Conservation (phyloP, 2,329 filamentous ascomycete genomes). For the Peltaster fructicola region DNA sequence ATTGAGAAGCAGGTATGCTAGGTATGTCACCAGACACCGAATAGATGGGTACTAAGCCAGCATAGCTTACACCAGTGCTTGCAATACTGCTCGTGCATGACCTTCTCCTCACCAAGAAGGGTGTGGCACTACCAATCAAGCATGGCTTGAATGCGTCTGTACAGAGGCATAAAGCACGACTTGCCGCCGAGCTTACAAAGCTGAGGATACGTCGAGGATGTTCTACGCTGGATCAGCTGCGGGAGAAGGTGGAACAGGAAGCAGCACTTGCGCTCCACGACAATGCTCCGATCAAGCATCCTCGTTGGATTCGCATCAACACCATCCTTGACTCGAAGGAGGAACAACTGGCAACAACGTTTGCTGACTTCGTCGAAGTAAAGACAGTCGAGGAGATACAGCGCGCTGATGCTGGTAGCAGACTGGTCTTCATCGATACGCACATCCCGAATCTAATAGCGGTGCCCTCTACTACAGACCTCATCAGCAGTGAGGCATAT, state of each 20-base stretch:
- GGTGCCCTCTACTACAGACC: slow-evolving; percentile 51
- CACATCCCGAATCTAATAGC: slow-evolving; percentile 75
- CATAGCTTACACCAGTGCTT: slow-evolving; percentile 60
- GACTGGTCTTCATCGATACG: slow-evolving; percentile 52
- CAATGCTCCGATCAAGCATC: slow-evolving; percentile 34
- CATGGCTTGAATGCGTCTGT: slow-evolving; percentile 64
- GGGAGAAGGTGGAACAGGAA: slow-evolving; percentile 35
- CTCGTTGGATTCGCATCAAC: slow-evolving; percentile 88
- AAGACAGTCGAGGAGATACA: slow-evolving; percentile 37
- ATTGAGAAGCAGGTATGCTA: slow-evolving; percentile 61
- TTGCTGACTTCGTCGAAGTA: slow-evolving; percentile 44
- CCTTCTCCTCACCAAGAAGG: slow-evolving; percentile 60
- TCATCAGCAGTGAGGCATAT: slow-evolving; percentile 60
- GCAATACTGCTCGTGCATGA: slow-evolving; percentile 76
- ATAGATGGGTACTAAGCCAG: too few species aligned
- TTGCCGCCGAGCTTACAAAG: slow-evolving; percentile 69
- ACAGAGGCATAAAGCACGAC: slow-evolving; percentile 62
- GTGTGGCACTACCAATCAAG: slow-evolving; percentile 61
- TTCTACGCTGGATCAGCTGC: slow-evolving; percentile 48
- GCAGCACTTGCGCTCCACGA: slow-evolving; percentile 9
- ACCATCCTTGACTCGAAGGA: slow-evolving; percentile 53
- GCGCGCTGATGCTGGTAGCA: slow-evolving; percentile 19
- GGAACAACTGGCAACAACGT: slow-evolving; percentile 57
- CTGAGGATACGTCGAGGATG: slow-evolving; percentile 56
- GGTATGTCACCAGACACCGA: too few species aligned